A percentile compares a stretch with the other conserved stretches of the same genome.
These are phyloP conservation scores for Leptographium wingfieldii DNA, from an alignment of 2,329 filamentous ascomycete species.

Conservation along the genomic window DNA sequence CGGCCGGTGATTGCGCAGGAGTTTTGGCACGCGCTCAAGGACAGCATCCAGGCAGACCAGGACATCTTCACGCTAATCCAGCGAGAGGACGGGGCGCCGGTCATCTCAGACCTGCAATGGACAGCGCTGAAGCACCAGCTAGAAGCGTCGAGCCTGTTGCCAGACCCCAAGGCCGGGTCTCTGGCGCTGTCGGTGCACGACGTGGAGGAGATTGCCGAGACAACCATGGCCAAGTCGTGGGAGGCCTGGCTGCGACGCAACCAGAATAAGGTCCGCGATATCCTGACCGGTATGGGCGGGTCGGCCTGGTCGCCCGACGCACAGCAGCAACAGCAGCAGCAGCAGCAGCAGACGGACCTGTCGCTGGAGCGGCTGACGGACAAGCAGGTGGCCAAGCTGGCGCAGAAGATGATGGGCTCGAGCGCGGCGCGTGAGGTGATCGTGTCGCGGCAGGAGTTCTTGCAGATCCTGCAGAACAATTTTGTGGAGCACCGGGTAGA, in stretches of 20 bases:
- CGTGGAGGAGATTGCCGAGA: constrained; percentile 17
- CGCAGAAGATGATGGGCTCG: constrained; percentile 23
- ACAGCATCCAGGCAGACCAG: constrained; percentile 36
- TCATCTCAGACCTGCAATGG: constrained; percentile 35
- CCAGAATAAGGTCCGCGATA: constrained; percentile 24
- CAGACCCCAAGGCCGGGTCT: constrained; percentile 3
- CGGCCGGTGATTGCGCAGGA: constrained; percentile 41
- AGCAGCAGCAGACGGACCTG: not conserved
- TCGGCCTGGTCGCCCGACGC: not conserved
- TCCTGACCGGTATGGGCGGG: constrained; percentile 9
- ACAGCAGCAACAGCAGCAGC: not conserved
- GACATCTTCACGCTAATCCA: constrained; percentile 34
- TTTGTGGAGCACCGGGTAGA: constrained; percentile 25
- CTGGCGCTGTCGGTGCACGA: constrained; percentile 18
- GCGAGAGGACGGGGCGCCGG: constrained; percentile 22
- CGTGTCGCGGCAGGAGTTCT: constrained; percentile 36
- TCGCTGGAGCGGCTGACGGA: constrained; percentile 18
- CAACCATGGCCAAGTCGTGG: constrained; percentile 30
- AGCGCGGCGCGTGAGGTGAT: constrained; percentile 22
- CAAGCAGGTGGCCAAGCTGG: constrained; percentile 23
- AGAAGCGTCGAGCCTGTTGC: constrained; percentile 17
- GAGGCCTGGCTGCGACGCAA: constrained; percentile 40
- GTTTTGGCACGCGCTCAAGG: constrained; percentile 53
- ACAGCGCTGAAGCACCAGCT: constrained; percentile 30
- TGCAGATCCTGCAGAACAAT: constrained; percentile 28